Evolutionary conservation across 73 alveolate genomes (phyloP).

Genomic region (Stentor roeselii): DNA sequence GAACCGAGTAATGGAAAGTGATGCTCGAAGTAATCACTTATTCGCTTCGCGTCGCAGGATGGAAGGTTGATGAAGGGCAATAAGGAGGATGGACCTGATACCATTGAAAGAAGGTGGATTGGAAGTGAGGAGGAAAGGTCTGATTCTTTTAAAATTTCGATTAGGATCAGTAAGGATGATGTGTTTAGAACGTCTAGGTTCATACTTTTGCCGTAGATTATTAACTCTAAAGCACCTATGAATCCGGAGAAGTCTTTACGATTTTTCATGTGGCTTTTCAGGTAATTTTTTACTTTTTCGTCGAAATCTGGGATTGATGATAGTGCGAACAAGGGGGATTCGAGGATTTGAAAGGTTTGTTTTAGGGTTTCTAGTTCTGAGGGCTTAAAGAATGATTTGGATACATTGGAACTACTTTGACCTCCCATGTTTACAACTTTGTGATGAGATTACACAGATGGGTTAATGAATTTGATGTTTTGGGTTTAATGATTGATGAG

Average conservation of each 20-base stretch:
- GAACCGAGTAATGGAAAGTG: background rate
- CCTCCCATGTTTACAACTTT: too few species aligned
- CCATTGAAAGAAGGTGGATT: background rate
- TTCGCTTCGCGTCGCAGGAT: too few species aligned
- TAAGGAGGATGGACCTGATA: background rate
- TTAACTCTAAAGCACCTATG: background rate
- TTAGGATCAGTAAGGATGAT: background rate
- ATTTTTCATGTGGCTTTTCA: background rate
- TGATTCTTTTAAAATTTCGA: background rate
- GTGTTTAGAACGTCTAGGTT: background rate
- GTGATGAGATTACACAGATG: too few species aligned
- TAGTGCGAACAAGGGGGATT: too few species aligned
- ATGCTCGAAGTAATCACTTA: background rate
- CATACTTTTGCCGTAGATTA: background rate
- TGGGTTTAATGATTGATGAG: too few species aligned
- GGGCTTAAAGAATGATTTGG: too few species aligned
- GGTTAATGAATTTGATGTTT: too few species aligned
- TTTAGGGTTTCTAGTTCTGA: too few species aligned
- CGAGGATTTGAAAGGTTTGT: too few species aligned
- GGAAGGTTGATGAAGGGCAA: background rate
- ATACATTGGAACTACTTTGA: too few species aligned
- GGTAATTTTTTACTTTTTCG: too few species aligned
- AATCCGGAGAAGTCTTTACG: constrained; percentile 6
- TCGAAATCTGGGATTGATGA: too few species aligned
- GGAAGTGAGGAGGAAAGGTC: background rate